Conservation (phyloP, 2,329 filamentous ascomycete species). For the Teratosphaeria gauchensis region DNA sequence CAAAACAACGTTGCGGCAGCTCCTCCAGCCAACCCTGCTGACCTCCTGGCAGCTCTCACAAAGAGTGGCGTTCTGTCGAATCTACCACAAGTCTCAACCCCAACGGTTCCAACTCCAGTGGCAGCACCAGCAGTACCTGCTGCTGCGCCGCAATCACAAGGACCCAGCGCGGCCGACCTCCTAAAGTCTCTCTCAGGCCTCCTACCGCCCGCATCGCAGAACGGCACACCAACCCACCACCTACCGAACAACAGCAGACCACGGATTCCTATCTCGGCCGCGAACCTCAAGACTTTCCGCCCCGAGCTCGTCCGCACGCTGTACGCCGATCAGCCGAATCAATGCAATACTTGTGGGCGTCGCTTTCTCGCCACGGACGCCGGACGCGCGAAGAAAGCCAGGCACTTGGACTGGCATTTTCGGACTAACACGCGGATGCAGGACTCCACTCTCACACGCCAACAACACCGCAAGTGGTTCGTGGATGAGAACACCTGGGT, state of each 20-base stretch:
- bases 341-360: slow-evolving; percentile 84
- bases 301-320: slow-evolving; percentile 63
- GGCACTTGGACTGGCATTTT: slow-evolving; percentile 98
- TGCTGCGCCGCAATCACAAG: slow-evolving; percentile 3
- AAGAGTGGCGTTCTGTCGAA: slow-evolving; percentile 18
- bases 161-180: slow-evolving; percentile 11
- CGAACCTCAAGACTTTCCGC: slow-evolving; percentile 43
- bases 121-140: not conserved
- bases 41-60: slow-evolving; percentile 22
- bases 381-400: slow-evolving; percentile 75
- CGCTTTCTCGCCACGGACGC: slow-evolving; percentile 70
- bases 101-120: not conserved
- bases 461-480: slow-evolving; percentile 90
- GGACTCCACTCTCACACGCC: slow-evolving; percentile 67
- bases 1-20: slow-evolving; percentile 19
- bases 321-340: slow-evolving; percentile 73
- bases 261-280: slow-evolving; percentile 19
- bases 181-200: slow-evolving; percentile 20
- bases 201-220: slow-evolving; percentile 13
- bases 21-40: slow-evolving; percentile 14
- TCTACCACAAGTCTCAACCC: not conserved
- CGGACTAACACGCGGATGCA: slow-evolving; percentile 80
- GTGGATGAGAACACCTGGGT: slow-evolving; percentile 92
- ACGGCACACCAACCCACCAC: slow-evolving; percentile 9
- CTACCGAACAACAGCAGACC: not conserved